Evolutionary conservation across 2,329 filamentous ascomycete genomes (phyloP), one percentile per base, ranked within the genome.

Genomic region (Sarocladiaceae sp.): DNA sequence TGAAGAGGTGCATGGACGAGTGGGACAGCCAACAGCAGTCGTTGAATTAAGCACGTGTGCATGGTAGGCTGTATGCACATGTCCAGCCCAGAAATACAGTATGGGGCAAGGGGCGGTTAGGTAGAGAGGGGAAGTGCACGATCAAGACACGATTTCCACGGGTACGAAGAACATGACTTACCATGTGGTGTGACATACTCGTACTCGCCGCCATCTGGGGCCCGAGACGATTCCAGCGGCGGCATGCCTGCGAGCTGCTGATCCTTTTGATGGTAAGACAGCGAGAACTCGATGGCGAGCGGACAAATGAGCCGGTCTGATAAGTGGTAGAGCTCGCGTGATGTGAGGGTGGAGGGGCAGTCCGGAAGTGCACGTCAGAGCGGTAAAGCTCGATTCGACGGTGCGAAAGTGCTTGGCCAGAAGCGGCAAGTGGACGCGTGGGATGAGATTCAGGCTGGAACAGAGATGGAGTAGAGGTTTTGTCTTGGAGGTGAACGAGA

Each of bases 151-250:
- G 8, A 23, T 15, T 50, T 36, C 44, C 12, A 26, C 18, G n/a
- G n/a, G n/a, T n/a, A n/a, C n/a, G n/a, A n/a, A 53, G 36, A 63
- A 67, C 59, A 60, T 54, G 60, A 70, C 78, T 76, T 68, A 81
- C 79, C 79, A 68, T 81, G 78, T 66, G 78, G 79, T 61, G 69
- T 71, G 59, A 82, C 71, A 67, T 74, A 78, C 56, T 69, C 64
- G 53, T 63, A 62, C 57, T 63, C 61, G 56, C 71, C 74, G 28
- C 44, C 44, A 20, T 33, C 44, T 22, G 44, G 44, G 28, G 44
- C 15, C n/a, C 20, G 31, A 17, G 44, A 31, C 6, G 44, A 48
- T 20, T 25, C n/a, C 28, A 48, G 26, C 4, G 26, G 44, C 23
- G 44, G 44, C 44, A 48, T 48, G n/a, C 8, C 17, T 11, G 7